phyloP scores from a whole-genome alignment of 176 grass and related monocot species.

The maize (Zea mays) region DNA sequence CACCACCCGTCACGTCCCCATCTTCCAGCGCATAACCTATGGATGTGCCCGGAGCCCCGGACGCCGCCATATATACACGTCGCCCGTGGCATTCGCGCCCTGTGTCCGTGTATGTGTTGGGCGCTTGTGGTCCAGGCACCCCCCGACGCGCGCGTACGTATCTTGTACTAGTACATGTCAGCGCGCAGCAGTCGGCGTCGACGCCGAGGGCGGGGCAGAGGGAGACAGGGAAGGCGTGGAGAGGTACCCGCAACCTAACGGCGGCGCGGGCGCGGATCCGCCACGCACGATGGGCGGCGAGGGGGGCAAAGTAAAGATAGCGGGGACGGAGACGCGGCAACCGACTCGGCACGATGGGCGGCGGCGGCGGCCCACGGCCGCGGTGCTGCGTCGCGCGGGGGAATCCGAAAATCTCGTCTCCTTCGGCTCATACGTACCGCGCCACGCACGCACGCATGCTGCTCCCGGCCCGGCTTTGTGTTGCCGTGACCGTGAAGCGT shows the following conservation, averaged over 20 bases:
- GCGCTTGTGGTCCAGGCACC: not conserved
- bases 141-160: not conserved
- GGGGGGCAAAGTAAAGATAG: not conserved
- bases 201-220: not conserved
- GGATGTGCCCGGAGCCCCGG: not conserved
- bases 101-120: not conserved
- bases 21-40: not conserved
- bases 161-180: not conserved
- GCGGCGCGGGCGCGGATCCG: not conserved
- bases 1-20: constrained; percentile 6
- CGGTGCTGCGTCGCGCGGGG: constrained; percentile 17
- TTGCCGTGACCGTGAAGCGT: too few relatives aligned
- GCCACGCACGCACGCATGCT: constrained; percentile 16
- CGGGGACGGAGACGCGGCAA: constrained; percentile 39
- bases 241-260: constrained; percentile 44
- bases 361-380: not conserved
- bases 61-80: not conserved
- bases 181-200: constrained; percentile 31
- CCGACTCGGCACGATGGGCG: not conserved
- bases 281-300: not conserved
- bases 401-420: constrained; percentile 3
- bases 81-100: not conserved
- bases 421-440: not conserved
- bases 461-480: not conserved
- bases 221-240: not conserved